Conservation (phyloP, 305 asterid species). For the Solanum aculeatissimum region DNA sequence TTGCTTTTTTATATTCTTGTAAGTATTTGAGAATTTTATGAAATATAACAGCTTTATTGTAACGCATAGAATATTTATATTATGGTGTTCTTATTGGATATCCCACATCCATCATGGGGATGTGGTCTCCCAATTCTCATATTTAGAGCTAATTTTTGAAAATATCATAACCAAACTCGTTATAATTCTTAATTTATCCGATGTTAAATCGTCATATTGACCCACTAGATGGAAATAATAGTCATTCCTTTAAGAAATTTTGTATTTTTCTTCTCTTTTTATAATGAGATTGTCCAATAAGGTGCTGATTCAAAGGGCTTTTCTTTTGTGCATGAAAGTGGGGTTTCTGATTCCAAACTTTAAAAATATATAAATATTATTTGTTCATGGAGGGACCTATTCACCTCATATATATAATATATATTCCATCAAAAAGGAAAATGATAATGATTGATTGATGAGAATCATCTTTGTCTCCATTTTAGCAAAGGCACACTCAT, state of each 20-base stretch:
- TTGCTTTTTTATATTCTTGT: constrained; percentile 9
- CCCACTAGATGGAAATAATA: constrained; percentile 19
- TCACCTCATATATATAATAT: constrained; percentile 5
- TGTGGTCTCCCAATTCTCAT: too few species aligned
- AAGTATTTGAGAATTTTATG: constrained; percentile 11
- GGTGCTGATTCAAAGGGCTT: constrained; percentile 30
- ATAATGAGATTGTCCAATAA: constrained; percentile 13
- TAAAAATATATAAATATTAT: constrained; percentile 7
- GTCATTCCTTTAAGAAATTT: constrained; percentile 6
- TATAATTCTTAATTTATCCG: not conserved
- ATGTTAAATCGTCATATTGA: not conserved
- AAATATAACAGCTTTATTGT: constrained; percentile 18
- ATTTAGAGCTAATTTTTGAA: not conserved
- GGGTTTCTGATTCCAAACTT: constrained; percentile 38
- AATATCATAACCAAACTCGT: not conserved
- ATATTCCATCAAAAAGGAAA: constrained; percentile 11
- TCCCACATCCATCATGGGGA: not conserved
- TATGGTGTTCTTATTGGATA: not conserved
- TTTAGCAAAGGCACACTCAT: constrained; percentile 9
- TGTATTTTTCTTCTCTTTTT: not conserved
- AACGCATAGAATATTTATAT: constrained; percentile 24
- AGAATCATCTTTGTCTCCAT: constrained; percentile 23
- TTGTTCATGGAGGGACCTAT: constrained; percentile 20
- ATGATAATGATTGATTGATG: constrained; percentile 1
- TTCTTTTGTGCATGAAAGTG: constrained; percentile 37